A percentile compares a stretch with the other conserved stretches of the same genome.
Conservation (phyloP, 306 rosid genomes). For the Vigna unguiculata region DNA sequence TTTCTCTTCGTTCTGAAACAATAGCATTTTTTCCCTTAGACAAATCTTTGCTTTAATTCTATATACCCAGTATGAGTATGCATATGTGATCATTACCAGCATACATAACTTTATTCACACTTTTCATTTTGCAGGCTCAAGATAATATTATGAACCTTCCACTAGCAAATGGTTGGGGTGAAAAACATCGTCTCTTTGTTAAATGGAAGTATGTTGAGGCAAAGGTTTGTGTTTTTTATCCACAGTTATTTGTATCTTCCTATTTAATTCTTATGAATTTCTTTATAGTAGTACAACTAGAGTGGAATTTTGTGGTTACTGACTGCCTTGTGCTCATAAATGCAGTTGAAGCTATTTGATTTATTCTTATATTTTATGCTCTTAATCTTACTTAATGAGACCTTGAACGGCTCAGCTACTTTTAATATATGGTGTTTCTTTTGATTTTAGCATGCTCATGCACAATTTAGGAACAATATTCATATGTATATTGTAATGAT, state of each 20-base stretch:
- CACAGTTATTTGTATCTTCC: conserved; percentile 22
- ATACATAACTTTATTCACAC: neutral
- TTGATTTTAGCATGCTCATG: conserved; percentile 18
- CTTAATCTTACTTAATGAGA: conserved; percentile 23
- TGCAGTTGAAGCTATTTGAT: conserved; percentile 12
- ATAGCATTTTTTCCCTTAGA: neutral
- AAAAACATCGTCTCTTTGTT: conserved; percentile 78
- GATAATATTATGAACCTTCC: conserved; percentile 95
- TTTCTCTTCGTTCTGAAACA: conserved; percentile 16
- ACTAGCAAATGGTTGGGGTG: conserved; percentile 92
- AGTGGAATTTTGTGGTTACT: conserved; percentile 30
- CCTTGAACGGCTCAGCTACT: neutral
- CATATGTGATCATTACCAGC: conserved; percentile 15
- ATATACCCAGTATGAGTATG: neutral
- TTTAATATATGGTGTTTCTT: conserved; percentile 26
- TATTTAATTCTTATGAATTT: conserved; percentile 16
- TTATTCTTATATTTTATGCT: conserved; percentile 6
- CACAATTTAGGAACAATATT: conserved; percentile 29
- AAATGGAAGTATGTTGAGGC: conserved; percentile 94
- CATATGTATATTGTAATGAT: conserved; percentile 32
- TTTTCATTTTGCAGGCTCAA: conserved; percentile 78
- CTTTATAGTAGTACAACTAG: neutral
- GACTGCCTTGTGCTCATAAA: neutral
- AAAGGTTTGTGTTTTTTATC: conserved; percentile 62
- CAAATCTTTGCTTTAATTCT: conserved; percentile 2